These are phyloP conservation scores for Triadica sebifera DNA, from an alignment of 345 rosid genomes.

Conservation along the genomic window DNA sequence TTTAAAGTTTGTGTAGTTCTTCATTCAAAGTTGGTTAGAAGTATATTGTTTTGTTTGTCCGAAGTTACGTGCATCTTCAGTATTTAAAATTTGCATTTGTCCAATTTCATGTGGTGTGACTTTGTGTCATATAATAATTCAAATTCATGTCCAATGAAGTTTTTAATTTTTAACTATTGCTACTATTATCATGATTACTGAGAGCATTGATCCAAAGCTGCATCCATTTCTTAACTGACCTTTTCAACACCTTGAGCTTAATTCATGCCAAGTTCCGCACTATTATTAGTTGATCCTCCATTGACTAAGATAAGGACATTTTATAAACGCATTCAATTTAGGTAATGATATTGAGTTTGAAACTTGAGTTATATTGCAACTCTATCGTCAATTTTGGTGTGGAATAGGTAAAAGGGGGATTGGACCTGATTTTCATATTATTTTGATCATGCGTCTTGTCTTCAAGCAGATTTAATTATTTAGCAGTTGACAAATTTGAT, in stretches of 20 bases:
- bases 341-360: not conserved
- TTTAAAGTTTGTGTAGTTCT: not conserved
- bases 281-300: not conserved
- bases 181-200: not conserved
- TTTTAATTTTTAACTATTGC: constrained; percentile 1
- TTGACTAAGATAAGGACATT: not conserved
- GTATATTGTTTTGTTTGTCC: not conserved
- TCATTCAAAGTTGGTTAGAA: constrained; percentile 6
- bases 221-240: not conserved
- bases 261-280: not conserved
- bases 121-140: not conserved
- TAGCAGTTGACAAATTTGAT: not conserved
- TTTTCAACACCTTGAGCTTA: not conserved
- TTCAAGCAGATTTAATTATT: not conserved
- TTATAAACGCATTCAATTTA: not conserved
- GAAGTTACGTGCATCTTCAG: not conserved
- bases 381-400: not conserved
- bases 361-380: not conserved
- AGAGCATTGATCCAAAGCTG: not conserved
- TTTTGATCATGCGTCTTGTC: not conserved
- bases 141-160: not conserved
- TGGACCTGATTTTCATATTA: not conserved
- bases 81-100: not conserved
- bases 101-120: not conserved
- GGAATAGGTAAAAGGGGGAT: not conserved